These are phyloP conservation scores for Hypomontagnella monticulosa DNA, from an alignment of 495 filamentous ascomycete species.

Conservation along the genomic window DNA sequence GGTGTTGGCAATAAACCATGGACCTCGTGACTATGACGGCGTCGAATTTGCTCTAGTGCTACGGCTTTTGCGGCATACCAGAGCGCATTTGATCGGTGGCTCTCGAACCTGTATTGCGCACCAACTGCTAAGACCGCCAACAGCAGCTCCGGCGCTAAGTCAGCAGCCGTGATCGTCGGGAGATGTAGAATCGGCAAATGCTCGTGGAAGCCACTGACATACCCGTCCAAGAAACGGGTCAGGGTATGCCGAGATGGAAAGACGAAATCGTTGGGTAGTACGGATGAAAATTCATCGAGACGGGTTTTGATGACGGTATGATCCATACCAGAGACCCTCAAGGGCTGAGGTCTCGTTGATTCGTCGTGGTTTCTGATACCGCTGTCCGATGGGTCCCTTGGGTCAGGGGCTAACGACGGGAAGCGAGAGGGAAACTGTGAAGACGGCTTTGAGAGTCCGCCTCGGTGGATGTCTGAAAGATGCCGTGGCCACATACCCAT, in stretches of 20 bases:
- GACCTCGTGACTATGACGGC: constrained; percentile 61
- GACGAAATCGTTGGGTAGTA: constrained; percentile 73
- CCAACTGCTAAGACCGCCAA: constrained; percentile 72
- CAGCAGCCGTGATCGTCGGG: constrained; percentile 65
- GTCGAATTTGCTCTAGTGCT: constrained; percentile 61
- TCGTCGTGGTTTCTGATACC: constrained; percentile 54
- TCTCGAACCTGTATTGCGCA: constrained; percentile 76
- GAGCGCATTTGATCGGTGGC: constrained; percentile 70
- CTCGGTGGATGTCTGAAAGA: constrained; percentile 49
- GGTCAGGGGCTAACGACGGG: constrained; percentile 73
- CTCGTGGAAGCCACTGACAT: constrained; percentile 72
- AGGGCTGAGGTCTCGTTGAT: constrained; percentile 57
- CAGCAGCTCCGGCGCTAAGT: constrained; percentile 66
- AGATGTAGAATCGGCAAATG: constrained; percentile 76
- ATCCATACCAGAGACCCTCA: constrained; percentile 72
- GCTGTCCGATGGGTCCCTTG: constrained; percentile 64
- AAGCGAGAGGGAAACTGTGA: constrained; percentile 75
- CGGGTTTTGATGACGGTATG: constrained; percentile 69
- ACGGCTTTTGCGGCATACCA: constrained; percentile 73
- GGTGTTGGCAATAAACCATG: constrained; percentile 60
- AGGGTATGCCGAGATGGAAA: constrained; percentile 71
- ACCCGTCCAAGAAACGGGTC: constrained; percentile 72
- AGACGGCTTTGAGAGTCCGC: constrained; percentile 60
- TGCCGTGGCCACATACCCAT: constrained; percentile 57
- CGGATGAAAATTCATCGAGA: constrained; percentile 70